These are phyloP conservation scores for Scolecobasidium constrictum DNA, from an alignment of 2,329 filamentous ascomycete genomes.

Conservation along the genomic window DNA sequence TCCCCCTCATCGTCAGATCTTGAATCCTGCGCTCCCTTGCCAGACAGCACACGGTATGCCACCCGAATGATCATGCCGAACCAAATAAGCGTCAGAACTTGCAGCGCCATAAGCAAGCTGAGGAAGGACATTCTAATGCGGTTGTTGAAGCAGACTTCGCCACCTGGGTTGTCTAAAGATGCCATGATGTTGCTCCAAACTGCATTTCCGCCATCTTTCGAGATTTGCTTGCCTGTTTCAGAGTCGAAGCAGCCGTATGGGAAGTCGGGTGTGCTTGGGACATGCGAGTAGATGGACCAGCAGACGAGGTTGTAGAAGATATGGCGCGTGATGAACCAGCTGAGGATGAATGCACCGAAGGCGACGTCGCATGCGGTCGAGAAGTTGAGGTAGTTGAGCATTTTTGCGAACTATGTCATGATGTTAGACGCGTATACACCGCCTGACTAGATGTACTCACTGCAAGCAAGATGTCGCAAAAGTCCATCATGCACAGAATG, in stretches of 20 bases:
- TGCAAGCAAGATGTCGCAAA: conserved; percentile 79
- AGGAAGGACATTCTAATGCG: conserved; percentile 70
- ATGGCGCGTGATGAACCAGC: conserved; percentile 78
- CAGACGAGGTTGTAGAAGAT: conserved; percentile 67
- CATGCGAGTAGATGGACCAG: conserved; percentile 68
- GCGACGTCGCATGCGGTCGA: conserved; percentile 66
- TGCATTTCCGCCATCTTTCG: conserved; percentile 29
- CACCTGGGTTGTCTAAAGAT: conserved; percentile 60
- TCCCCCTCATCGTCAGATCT: conserved; percentile 79
- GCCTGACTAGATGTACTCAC: conserved; percentile 40
- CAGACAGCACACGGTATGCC: conserved; percentile 66
- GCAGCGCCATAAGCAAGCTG: conserved; percentile 62
- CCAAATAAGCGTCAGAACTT: conserved; percentile 75
- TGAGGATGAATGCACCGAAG: conserved; percentile 76
- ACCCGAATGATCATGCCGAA: conserved; percentile 81
- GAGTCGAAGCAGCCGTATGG: conserved; percentile 58
- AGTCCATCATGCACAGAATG: conserved; percentile 85
- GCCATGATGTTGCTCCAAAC: conserved; percentile 53
- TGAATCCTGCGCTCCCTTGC: conserved; percentile 69
- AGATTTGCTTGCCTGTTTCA: conserved; percentile 43
- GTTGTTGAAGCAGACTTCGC: conserved; percentile 69
- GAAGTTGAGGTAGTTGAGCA: conserved; percentile 80
- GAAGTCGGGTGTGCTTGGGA: conserved; percentile 47
- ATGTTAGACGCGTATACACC: conserved; percentile 2
- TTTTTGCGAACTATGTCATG: conserved; percentile 64